These are phyloP conservation scores for Penicillium sp. DNA, from an alignment of 2,329 filamentous ascomycete species.

Conservation along the genomic window DNA sequence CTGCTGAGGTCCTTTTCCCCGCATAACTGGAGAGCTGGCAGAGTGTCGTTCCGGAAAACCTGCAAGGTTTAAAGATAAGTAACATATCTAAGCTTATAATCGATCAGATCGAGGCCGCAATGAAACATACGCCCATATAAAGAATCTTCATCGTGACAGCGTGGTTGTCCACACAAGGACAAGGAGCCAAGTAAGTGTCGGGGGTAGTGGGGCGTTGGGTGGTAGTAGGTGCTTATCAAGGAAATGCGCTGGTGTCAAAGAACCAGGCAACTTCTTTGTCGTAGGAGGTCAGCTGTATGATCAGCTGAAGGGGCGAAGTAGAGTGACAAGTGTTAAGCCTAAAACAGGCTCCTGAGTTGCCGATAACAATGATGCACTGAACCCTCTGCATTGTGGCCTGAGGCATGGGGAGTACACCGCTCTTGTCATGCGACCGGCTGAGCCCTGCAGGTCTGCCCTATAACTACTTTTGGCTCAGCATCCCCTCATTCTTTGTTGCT, in stretches of 20 bases:
- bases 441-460: conserved; percentile 14
- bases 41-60: conserved; percentile 77
- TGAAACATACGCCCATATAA: conserved; percentile 73
- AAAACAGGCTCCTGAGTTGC: conserved; percentile 9
- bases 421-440: conserved; percentile 9
- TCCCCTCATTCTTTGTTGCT: conserved; percentile 6
- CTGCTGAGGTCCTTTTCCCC: conserved; percentile 72
- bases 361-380: conserved; percentile 12
- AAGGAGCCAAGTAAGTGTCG: conserved; percentile 3
- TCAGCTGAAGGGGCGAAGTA: conserved; percentile 4
- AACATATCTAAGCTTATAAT: background rate
- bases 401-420: conserved; percentile 14
- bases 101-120: too few species aligned
- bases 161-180: conserved; percentile 8
- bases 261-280: background rate
- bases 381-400: conserved; percentile 15
- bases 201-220: background rate
- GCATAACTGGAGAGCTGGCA: conserved; percentile 73
- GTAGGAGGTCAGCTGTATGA: conserved; percentile 1
- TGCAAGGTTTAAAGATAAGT: conserved; percentile 35
- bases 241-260: background rate
- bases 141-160: conserved; percentile 72
- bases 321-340: conserved; percentile 14
- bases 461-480: conserved; percentile 4
- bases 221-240: background rate